Percentiles rank a stretch among this genome's conserved stretches.
These are phyloP conservation scores for Gossypium rotundifolium DNA, from an alignment of 345 rosid species.

Conservation along the genomic window DNA sequence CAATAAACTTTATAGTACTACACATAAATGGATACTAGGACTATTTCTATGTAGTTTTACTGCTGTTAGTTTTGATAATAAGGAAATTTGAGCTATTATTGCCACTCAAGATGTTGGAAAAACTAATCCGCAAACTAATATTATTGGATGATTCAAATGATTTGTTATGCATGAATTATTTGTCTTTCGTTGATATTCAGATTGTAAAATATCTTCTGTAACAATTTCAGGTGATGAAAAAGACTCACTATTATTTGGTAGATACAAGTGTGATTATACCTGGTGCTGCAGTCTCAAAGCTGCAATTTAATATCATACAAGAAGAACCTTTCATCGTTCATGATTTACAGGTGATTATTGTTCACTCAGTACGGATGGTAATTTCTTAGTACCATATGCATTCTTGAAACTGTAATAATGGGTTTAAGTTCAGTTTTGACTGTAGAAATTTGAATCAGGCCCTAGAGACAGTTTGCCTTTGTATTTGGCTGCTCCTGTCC, in stretches of 20 bases:
- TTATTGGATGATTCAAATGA: background rate
- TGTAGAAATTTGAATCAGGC: background rate
- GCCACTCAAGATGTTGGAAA: background rate
- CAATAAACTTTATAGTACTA: background rate
- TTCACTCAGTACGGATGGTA: background rate
- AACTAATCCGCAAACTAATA: background rate
- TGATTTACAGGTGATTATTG: conserved; percentile 51
- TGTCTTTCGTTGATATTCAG: conserved; percentile 3
- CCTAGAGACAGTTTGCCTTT: background rate
- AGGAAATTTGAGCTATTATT: background rate
- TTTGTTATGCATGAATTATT: background rate
- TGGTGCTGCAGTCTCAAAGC: conserved; percentile 84
- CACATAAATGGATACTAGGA: background rate
- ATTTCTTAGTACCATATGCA: background rate
- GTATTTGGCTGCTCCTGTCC: background rate
- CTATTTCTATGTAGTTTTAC: background rate
- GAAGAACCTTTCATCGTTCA: conserved; percentile 75
- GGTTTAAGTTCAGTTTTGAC: background rate
- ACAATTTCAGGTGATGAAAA: conserved; percentile 79
- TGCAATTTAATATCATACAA: conserved; percentile 67
- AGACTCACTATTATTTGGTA: conserved; percentile 91
- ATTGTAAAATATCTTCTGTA: background rate
- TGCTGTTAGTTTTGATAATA: background rate
- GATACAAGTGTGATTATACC: conserved; percentile 71
- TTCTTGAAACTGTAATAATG: background rate